phyloP scores from a whole-genome alignment of 78 protist species.

The Dictyostelium intermedium region DNA sequence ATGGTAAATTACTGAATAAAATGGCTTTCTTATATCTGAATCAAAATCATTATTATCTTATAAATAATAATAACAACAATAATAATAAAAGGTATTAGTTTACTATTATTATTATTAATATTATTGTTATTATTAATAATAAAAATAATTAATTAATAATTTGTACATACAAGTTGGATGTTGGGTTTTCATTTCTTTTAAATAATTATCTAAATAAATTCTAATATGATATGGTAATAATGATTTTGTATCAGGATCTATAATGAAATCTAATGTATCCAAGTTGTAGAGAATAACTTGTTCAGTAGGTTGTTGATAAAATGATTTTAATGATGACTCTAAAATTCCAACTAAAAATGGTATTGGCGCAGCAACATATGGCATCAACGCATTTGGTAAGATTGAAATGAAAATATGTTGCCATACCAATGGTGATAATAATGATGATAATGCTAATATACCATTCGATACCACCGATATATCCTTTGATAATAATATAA shows the following conservation, averaged over 20 bases:
- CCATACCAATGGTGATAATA: constrained; percentile 58
- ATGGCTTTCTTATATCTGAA: constrained; percentile 51
- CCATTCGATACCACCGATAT: constrained; percentile 41
- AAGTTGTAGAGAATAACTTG: constrained; percentile 53
- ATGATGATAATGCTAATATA: constrained; percentile 46
- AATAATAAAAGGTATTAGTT: neutral
- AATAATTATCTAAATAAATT: constrained; percentile 34
- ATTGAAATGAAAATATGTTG: constrained; percentile 75
- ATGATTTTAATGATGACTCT: constrained; percentile 55
- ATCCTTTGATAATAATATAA: constrained; percentile 24
- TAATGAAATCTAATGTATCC: constrained; percentile 50
- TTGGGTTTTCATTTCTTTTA: constrained; percentile 27
- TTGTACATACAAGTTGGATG: constrained; percentile 42
- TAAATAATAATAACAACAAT: neutral
- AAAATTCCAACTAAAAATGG: constrained; percentile 74
- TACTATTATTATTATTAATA: too few species aligned
- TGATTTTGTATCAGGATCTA: constrained; percentile 55
- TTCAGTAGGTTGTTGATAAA: constrained; percentile 80
- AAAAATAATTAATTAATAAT: too few species aligned
- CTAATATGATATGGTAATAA: constrained; percentile 30
- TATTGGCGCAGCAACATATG: constrained; percentile 74
- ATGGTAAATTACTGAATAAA: constrained; percentile 72
- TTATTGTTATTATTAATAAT: neutral
- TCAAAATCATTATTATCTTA: constrained; percentile 51
- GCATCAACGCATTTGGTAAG: constrained; percentile 62